Conservation (phyloP, 169 alveolate species). For the Plasmodium yoelii region DNA sequence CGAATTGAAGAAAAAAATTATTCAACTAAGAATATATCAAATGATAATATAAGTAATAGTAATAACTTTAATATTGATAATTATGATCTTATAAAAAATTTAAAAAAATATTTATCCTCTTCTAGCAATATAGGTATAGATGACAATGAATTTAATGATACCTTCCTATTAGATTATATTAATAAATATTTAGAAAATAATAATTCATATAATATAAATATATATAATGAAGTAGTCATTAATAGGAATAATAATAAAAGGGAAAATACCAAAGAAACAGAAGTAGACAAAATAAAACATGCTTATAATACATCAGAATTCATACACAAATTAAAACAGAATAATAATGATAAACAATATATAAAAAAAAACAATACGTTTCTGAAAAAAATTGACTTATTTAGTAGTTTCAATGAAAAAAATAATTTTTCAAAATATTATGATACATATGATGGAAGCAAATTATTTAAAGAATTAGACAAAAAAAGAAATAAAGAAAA, state of each 20-base stretch:
- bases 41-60: conserved; percentile 3
- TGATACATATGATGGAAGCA: conserved; percentile 25
- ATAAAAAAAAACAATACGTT: too few species aligned
- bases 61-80: conserved; percentile 22
- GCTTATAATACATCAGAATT: too few species aligned
- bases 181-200: conserved; percentile 48
- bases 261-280: too few species aligned
- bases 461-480: neutral
- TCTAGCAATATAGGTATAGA: conserved; percentile 12
- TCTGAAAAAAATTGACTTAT: neutral
- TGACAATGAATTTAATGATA: conserved; percentile 20
- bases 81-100: conserved; percentile 16
- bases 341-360: too few species aligned
- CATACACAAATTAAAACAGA: too few species aligned
- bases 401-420: neutral
- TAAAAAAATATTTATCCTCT: conserved; percentile 51
- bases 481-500: too few species aligned
- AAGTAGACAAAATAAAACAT: too few species aligned
- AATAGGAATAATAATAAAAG: neutral
- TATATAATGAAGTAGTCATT: conserved; percentile 45
- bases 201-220: conserved; percentile 19
- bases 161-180: conserved; percentile 28
- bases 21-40: conserved; percentile 16
- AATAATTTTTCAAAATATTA: conserved; percentile 1
- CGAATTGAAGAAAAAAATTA: conserved; percentile 54